Conservation (phyloP, 1,284 basidiomycete genomes). For the Golubevia sp. region DNA sequence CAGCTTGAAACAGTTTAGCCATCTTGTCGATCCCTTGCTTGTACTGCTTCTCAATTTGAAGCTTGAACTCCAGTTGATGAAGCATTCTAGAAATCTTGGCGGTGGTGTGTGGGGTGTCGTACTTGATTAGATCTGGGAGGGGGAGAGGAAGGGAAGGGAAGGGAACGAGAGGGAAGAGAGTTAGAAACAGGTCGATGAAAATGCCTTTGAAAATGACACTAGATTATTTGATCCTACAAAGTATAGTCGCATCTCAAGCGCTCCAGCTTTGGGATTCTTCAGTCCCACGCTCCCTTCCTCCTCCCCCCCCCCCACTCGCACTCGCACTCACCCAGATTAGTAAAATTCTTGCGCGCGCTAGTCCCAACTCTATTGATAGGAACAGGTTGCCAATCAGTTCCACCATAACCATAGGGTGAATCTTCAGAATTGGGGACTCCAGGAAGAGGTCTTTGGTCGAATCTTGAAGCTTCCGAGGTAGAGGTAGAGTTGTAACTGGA, state of each 20-base stretch:
- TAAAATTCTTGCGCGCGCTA: slow-evolving; percentile 40
- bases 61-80: slow-evolving; percentile 98
- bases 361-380: slow-evolving; percentile 42
- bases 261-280: too few species aligned
- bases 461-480: slow-evolving; percentile 18
- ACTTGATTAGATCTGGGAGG: slow-evolving; percentile 82
- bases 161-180: background rate
- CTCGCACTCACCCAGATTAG: slow-evolving; percentile 32
- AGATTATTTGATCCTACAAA: too few species aligned
- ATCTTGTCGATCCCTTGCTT: slow-evolving; percentile 99
- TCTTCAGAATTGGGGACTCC: slow-evolving; percentile 6
- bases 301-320: background rate
- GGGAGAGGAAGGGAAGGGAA: slow-evolving; percentile 1
- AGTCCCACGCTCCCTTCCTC: background rate
- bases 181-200: background rate
- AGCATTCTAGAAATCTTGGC: slow-evolving; percentile 98
- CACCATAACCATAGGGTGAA: slow-evolving; percentile 16
- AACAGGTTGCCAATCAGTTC: slow-evolving; percentile 30
- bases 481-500: slow-evolving; percentile 19
- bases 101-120: slow-evolving; percentile 93
- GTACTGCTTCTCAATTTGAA: slow-evolving; percentile 97
- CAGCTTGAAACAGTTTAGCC: slow-evolving; percentile 83
- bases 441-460: slow-evolving; percentile 32
- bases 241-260: too few species aligned
- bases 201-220: background rate